A percentile compares a stretch with the other conserved stretches of the same genome.
Evolutionary conservation across 2,329 filamentous ascomycete species (phyloP).

Genomic region (Arthrobotrys sinensis): DNA sequence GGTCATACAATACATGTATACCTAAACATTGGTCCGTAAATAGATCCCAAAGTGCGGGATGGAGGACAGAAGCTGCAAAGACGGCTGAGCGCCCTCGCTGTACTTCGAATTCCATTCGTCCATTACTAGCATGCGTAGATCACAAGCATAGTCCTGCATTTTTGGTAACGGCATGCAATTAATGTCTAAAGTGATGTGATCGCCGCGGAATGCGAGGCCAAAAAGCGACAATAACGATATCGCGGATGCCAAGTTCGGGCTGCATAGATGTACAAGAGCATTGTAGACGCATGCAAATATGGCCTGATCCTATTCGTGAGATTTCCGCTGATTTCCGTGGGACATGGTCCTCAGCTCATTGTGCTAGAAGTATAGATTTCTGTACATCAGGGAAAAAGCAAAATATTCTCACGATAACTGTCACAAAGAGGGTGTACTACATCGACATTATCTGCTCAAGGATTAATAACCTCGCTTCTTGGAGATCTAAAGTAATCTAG

Average conservation of each 20-base stretch:
- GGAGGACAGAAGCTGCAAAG: background rate
- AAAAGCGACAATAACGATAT: constrained; percentile 20
- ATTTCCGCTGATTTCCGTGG: background rate
- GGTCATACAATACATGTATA: background rate
- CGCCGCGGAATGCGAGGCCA: constrained; percentile 1
- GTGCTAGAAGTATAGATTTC: background rate
- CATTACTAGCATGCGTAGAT: constrained; percentile 16
- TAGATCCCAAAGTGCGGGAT: background rate
- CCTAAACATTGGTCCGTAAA: background rate
- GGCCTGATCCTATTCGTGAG: constrained; percentile 34
- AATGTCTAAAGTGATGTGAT: constrained; percentile 25
- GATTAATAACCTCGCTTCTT: constrained; percentile 22
- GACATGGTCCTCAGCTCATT: background rate
- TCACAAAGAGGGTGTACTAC: background rate
- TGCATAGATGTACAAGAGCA: constrained; percentile 12
- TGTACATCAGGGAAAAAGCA: constrained; percentile 17
- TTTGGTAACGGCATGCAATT: constrained; percentile 29
- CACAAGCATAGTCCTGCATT: constrained; percentile 14
- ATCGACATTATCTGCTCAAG: background rate
- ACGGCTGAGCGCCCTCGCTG: background rate
- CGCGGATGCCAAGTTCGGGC: constrained; percentile 18
- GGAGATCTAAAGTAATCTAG: constrained; percentile 39
- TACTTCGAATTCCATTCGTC: constrained; percentile 5
- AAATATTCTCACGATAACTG: constrained; percentile 2
- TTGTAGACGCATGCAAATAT: constrained; percentile 27